Percentiles rank a stretch among this genome's conserved stretches.
phyloP scores from a whole-genome alignment of 164 flowering plant genomes.

The Piper longum region DNA sequence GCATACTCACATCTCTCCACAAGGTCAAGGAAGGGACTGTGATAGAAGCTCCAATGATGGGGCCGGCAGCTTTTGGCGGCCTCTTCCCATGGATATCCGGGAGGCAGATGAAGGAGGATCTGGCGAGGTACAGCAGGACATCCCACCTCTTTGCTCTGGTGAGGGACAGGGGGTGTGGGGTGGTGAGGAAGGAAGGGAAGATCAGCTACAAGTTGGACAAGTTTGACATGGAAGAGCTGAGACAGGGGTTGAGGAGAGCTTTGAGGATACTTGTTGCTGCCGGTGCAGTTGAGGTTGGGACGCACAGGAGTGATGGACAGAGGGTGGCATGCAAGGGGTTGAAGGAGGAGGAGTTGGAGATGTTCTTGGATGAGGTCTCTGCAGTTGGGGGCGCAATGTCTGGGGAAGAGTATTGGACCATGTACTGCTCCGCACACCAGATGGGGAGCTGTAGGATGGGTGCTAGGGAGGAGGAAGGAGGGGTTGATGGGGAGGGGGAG shows the following conservation, averaged over 20 bases:
- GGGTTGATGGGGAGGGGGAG: conserved; percentile 34
- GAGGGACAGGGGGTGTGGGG: conserved; percentile 28
- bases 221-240: conserved; percentile 22
- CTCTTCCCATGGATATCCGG: conserved; percentile 32
- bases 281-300: conserved; percentile 37
- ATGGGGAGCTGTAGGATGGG: conserved; percentile 40
- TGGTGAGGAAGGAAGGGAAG: conserved; percentile 20
- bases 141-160: conserved; percentile 19
- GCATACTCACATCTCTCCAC: conserved; percentile 25
- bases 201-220: conserved; percentile 12
- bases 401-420: conserved; percentile 15
- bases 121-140: conserved; percentile 22
- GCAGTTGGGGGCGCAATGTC: conserved; percentile 12
- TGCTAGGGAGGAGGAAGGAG: conserved; percentile 18
- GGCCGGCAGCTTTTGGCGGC: conserved; percentile 22
- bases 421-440: conserved; percentile 27
- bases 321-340: conserved; percentile 21
- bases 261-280: conserved; percentile 31
- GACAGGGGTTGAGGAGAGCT: conserved; percentile 16
- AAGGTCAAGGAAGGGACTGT: conserved; percentile 18
- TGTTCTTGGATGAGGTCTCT: conserved; percentile 17
- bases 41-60: conserved; percentile 22
- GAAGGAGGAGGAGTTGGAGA: conserved; percentile 20
- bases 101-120: conserved; percentile 20
- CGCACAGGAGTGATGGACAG: conserved; percentile 23